Base-by-base conservation (phyloP, 2,329 filamentous ascomycete species). In the Monilinia aucupariae region DNA sequence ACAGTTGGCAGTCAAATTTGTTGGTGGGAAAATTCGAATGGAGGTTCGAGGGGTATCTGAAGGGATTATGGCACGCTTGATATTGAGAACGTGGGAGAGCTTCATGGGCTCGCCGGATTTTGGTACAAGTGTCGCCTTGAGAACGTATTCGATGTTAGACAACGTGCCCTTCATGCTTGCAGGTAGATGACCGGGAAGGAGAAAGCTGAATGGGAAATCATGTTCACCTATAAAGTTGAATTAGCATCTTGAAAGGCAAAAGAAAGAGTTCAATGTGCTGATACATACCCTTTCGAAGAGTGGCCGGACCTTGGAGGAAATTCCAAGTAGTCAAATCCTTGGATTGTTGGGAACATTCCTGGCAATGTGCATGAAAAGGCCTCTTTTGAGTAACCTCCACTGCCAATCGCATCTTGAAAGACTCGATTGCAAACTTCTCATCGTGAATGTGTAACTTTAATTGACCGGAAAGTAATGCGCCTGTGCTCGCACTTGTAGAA, bases 1-100 rank as follows among this genome's bases (percentile, higher is more conserved):
- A 66, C 94, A 89, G 72, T 87, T 88, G 64, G 91, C 90, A 68
- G 91, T 92, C 71, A 99, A 87, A 77, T 96, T 94, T 69, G 94
- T 99, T 0, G 94, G 93, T 54, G 93, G 94, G 77, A 99, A 99
- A 72, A 97, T 90, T 72, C 93, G 91, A 66, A 96, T 87, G 20
- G 90, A 96, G 76, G 92, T 88, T 77, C 96, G 93, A 65, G 96
- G 91, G 60, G 84, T 81, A 55, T 91, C 89, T 3, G 90, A 85
- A 60, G 88, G 77, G 9, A 78, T 82, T 32, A 97, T 84, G 41
- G 92, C 89, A 66, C 93, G 90, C 78, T 88, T 88, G 69, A 97
- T 83, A 62, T 86, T 81, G 51, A 97, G 79, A 12, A 83, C 82
- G 78, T 88, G 87, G 64, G 76, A 81, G 65, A 89, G 85, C 76